Percentiles rank a stretch among this genome's conserved stretches.
phyloP scores from a whole-genome alignment of 306 rosid species.

The Vigna reflexopilosa region DNA sequence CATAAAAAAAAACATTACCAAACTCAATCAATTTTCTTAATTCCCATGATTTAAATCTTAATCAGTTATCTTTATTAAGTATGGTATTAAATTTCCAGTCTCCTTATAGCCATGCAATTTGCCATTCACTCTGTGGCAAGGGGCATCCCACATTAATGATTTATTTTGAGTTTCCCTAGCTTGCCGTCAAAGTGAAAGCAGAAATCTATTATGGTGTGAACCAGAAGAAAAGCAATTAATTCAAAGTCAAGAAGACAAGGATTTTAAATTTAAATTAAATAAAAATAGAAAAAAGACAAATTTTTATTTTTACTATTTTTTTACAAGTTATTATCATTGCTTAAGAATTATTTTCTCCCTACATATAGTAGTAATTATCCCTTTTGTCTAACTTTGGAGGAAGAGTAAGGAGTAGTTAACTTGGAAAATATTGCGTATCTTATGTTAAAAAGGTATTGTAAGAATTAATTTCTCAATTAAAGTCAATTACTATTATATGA shows the following conservation, averaged over 20 bases:
- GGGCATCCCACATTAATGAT: constrained; percentile 4
- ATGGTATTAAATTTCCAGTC: neutral
- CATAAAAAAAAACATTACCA: neutral
- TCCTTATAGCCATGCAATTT: constrained; percentile 34
- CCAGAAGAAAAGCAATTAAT: neutral
- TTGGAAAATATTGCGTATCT: neutral
- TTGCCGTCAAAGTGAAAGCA: constrained; percentile 45
- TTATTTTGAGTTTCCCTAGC: constrained; percentile 31
- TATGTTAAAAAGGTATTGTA: neutral
- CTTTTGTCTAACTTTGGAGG: neutral
- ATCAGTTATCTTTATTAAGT: neutral
- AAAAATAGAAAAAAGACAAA: neutral
- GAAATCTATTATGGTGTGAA: constrained; percentile 26
- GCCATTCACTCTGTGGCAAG: neutral
- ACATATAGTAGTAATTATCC: too few species aligned
- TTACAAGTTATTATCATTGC: neutral
- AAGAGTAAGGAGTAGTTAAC: neutral
- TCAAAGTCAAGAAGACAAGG: neutral
- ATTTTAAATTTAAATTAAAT: neutral
- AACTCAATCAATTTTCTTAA: constrained; percentile 3
- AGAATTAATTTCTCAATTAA: neutral
- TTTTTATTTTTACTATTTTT: neutral
- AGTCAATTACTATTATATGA: neutral
- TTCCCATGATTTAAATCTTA: neutral
- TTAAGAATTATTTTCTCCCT: too few species aligned